Evolutionary conservation across 805 yeast genomes (phyloP).

Genomic region (Candida pseudofarinosa): DNA sequence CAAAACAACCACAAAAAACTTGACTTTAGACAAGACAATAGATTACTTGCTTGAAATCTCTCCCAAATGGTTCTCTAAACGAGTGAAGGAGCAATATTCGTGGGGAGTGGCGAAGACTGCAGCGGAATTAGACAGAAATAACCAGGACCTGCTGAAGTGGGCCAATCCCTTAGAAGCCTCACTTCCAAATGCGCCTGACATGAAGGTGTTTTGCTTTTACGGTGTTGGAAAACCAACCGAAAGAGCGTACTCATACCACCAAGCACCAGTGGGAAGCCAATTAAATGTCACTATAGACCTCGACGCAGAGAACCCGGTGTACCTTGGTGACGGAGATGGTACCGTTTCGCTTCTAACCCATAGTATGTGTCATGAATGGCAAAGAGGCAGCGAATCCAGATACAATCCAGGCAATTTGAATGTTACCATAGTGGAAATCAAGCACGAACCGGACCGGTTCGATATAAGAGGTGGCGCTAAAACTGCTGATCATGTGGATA

Average conservation of each 20-base stretch:
- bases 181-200: constrained; percentile 88
- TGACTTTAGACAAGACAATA: constrained; percentile 65
- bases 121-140: constrained; percentile 59
- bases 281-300: constrained; percentile 71
- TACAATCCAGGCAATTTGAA: constrained; percentile 74
- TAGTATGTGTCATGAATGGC: constrained; percentile 89
- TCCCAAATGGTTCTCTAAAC: constrained; percentile 70
- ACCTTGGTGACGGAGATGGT: constrained; percentile 92
- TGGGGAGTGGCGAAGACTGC: constrained; percentile 65
- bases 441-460: constrained; percentile 88
- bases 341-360: constrained; percentile 87
- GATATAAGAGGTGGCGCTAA: constrained; percentile 97
- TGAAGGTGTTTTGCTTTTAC: constrained; percentile 85
- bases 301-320: constrained; percentile 61
- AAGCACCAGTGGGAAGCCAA: constrained; percentile 47
- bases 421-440: constrained; percentile 84
- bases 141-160: constrained; percentile 79
- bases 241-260: constrained; percentile 81
- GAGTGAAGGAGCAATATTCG: constrained; percentile 71
- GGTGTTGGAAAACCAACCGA: constrained; percentile 98
- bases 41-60: constrained; percentile 60
- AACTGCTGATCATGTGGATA: constrained; percentile 97
- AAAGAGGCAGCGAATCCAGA: constrained; percentile 51
- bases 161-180: constrained; percentile 90
- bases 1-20: constrained; percentile 35